Base-by-base conservation (phyloP, 805 yeast genomes). In the Clavispora fructus region DNA sequence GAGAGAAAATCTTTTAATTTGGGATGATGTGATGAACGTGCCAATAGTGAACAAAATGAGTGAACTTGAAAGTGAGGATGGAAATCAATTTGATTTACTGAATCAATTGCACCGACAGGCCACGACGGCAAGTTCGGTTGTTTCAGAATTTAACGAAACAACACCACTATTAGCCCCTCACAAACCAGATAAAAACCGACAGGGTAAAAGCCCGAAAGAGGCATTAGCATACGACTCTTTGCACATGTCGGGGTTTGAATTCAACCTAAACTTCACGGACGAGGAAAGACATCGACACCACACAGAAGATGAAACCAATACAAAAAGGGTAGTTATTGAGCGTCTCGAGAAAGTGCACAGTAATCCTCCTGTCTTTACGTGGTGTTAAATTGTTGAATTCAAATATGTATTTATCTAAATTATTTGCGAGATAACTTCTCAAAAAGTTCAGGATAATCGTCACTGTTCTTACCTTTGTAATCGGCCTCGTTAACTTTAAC, bases 321-420 rank as follows among this genome's bases (percentile, higher is more conserved):
- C 72, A 1, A 73, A 74, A 53, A 67, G 62, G 37, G 87, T 81
- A 4, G 73, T 83, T 4, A 76, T 82, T 5, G 89, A 83, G 59
- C 62, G 86, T 42, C 56, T 83, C 26, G 81, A 79, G 54, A 72
- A 77, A 13, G 83, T 77, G 4, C 68, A 69, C 7, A 66, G 76
- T 4, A 76, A 70, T 49, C 80, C 84, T 0, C 87, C 89, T 0
- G 79, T 83, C 1, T 82, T 83, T 50, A 80, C 87, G 1, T 83
- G 87, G 80, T 83, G 87, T 35, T 51, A 35, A 33, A 12, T n/a
- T 30, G 23, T 2, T 4, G 32, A 19, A n/a, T 23, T 19, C 23
- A 19, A 19, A 25, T 25, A 32, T 17, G n/a, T 19, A 32, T 11
- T 29, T 12, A 29, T 29, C 13, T 29, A 39, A 9, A 14, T 16